Conservation (phyloP, 176 grass and related monocot species). For the Olyra latifolia region DNA sequence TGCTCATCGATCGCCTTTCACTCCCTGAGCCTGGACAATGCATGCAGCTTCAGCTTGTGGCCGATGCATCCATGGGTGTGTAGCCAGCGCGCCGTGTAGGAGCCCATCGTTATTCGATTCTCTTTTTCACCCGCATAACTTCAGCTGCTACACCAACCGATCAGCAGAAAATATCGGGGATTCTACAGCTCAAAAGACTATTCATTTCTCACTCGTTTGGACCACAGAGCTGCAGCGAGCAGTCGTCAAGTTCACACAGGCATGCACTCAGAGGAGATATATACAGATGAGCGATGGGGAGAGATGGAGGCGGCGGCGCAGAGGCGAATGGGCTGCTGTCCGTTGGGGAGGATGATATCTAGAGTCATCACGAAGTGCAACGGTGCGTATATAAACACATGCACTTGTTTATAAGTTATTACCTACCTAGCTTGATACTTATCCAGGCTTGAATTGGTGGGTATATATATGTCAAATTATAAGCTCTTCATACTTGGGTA, state of each 20-base stretch:
- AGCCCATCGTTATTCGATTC: conserved; percentile 27
- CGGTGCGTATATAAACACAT: neutral
- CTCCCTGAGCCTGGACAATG: too few relatives aligned
- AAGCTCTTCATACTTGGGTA: too few relatives aligned
- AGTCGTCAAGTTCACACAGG: neutral
- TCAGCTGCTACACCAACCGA: conserved; percentile 3
- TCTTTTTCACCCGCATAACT: neutral
- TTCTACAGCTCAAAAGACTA: conserved; percentile 14
- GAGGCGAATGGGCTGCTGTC: conserved; percentile 26
- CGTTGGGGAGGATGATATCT: conserved; percentile 37
- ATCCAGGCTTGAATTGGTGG: too few relatives aligned
- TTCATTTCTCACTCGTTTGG: neutral
- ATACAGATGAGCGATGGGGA: conserved; percentile 19
- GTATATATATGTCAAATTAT: too few relatives aligned
- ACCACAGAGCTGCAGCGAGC: neutral
- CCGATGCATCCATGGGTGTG: neutral
- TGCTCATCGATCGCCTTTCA: too few relatives aligned
- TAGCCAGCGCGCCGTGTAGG: neutral
- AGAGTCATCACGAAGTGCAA: conserved; percentile 10
- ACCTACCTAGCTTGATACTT: too few relatives aligned
- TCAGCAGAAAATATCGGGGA: neutral
- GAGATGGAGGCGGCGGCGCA: conserved; percentile 27
- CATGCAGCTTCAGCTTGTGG: too few relatives aligned
- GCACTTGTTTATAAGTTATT: neutral
- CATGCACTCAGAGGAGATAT: conserved; percentile 1